phyloP scores from a whole-genome alignment of 164 flowering plant species.

The Tinospora cordifolia region DNA sequence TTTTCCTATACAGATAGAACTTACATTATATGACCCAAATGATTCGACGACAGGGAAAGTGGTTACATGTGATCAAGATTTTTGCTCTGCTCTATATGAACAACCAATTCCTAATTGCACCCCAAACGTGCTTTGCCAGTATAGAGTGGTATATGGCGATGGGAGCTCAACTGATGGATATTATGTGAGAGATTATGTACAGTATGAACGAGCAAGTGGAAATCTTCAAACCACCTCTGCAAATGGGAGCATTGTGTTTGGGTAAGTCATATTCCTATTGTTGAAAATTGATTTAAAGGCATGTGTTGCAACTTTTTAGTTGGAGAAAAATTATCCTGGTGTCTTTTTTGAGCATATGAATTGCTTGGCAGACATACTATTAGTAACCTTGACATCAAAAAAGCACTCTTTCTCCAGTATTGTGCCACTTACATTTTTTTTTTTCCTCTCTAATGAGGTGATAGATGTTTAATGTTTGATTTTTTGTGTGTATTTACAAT shows the following conservation, averaged over 20 bases:
- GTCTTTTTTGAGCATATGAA: not conserved
- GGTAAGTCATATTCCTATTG: constrained; percentile 40
- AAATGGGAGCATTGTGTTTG: constrained; percentile 64
- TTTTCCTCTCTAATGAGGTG: not conserved
- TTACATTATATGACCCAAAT: constrained; percentile 54
- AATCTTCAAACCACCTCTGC: constrained; percentile 40
- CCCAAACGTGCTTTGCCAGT: constrained; percentile 40
- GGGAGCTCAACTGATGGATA: constrained; percentile 85
- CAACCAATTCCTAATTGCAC: constrained; percentile 35
- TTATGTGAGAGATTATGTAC: constrained; percentile 61
- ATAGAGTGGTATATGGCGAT: constrained; percentile 75
- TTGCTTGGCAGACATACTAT: not conserved
- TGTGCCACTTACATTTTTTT: not conserved
- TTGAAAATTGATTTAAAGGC: too few species aligned
- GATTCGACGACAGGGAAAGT: constrained; percentile 47
- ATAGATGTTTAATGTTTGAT: not conserved
- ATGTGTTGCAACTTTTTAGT: too few species aligned
- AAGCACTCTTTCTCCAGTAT: not conserved
- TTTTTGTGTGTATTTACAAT: not conserved
- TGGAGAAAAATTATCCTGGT: too few species aligned
- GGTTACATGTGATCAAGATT: constrained; percentile 56
- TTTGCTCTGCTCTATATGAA: constrained; percentile 32
- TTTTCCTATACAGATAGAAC: constrained; percentile 45
- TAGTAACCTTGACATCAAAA: not conserved
- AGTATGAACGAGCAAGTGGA: constrained; percentile 47